Evolutionary conservation across 2,329 filamentous ascomycete genomes (phyloP), one percentile per base, ranked within the genome.

Genomic region (Verticillium klebahnii): DNA sequence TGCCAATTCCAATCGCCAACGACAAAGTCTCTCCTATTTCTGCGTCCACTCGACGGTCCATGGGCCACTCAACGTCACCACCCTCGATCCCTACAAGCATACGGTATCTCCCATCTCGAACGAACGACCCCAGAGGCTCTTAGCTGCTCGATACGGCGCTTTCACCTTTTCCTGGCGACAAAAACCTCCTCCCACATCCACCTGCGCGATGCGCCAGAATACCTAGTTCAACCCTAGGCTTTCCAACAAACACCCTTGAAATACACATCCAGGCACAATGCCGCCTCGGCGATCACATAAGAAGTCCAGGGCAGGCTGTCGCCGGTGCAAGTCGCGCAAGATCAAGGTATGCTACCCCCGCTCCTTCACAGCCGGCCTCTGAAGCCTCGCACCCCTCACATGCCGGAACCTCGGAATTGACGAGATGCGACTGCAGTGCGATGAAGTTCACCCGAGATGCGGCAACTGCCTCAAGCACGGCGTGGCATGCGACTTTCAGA

Each of bases 391-490:
- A 36, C n/a, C 45, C 40, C 25, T 52, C 11, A 14, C n/a, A 52
- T 23, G n/a, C 45, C 45, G 45, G 45, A 52, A 12, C 45, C 45
- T 52, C 45, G 45, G 45, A 52, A 19, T 19, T 52, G 19, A 52
- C 45, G 19, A 52, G 45, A 36, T 17, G 56, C 40, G 29, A 37
- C 17, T 58, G 23, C 67, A 86, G 84, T 89, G 87, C 74, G 86
- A 89, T 69, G 87, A 89, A 72, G 75, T 85, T 12, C 86, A 89
- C 69, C 87, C 87, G 9, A 76, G 82, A 62, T 89, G 87, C 70
- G 84, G 85, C 64, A 89, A 89, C 73, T 89, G 87, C 74, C 75
- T 81, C 61, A 89, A 89, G 69, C 87, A 89, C 73, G 87, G 86
- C 67, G 87, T 89, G 40, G 72, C 78, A 37, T 89, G 87, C 74